Evolutionary conservation across 805 yeast species (phyloP).

Genomic region (Starmerella geochares): DNA sequence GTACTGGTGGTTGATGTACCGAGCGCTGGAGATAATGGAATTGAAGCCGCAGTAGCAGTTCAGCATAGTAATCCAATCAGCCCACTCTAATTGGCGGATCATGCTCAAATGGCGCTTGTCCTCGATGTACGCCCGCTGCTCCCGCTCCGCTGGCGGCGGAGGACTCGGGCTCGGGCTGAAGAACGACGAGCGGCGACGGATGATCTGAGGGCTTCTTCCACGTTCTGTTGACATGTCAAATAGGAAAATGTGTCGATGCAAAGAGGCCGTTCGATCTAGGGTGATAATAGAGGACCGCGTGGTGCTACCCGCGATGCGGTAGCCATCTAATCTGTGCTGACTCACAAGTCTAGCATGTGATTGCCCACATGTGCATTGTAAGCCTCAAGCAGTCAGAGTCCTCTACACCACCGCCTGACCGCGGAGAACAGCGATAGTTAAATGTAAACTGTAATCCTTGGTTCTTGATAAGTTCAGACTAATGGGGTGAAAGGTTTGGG

Average conservation of each 20-base stretch:
- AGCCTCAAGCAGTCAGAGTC: no score
- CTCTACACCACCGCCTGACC: no score
- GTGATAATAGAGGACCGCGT: neutral
- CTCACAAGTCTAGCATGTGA: neutral
- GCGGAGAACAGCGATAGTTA: no score
- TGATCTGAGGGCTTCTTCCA: constrained; percentile 17
- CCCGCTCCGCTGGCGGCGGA: constrained; percentile 32
- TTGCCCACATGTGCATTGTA: neutral
- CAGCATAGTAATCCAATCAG: constrained; percentile 88
- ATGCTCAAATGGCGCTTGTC: constrained; percentile 81
- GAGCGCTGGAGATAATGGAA: constrained; percentile 72
- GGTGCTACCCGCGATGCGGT: neutral
- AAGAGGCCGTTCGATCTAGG: neutral
- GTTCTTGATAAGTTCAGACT: no score
- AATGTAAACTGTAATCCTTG: no score
- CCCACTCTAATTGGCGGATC: constrained; percentile 68
- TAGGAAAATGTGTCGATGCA: neutral
- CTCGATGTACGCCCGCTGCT: constrained; percentile 66
- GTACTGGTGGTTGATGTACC: constrained; percentile 63
- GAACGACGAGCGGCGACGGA: constrained; percentile 30
- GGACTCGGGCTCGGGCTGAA: constrained; percentile 33
- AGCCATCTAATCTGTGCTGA: neutral
- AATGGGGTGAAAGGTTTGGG: no score
- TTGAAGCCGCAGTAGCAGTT: constrained; percentile 93
- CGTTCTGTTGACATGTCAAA: constrained; percentile 10